Conservation (phyloP, 2,329 filamentous ascomycete genomes). For the Exserohilum rostratum region DNA sequence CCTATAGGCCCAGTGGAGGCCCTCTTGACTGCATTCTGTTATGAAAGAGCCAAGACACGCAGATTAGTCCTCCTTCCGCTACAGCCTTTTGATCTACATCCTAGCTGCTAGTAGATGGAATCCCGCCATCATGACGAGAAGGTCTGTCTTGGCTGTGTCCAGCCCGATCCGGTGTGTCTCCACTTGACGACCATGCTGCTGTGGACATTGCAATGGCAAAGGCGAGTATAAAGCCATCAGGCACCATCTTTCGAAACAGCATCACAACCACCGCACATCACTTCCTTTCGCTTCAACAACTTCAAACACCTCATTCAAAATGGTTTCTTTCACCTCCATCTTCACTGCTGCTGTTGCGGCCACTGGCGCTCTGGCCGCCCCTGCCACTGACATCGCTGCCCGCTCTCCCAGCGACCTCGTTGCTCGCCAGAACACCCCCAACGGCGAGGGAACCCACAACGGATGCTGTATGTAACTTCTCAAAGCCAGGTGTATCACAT, state of each 20-base stretch:
- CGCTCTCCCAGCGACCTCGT: constrained; percentile 39
- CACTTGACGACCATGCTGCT: constrained; percentile 6
- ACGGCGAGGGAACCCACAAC: constrained; percentile 59
- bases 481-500: neutral
- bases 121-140: constrained; percentile 16
- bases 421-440: constrained; percentile 51
- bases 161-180: constrained; percentile 6
- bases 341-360: constrained; percentile 33
- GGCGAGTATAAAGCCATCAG: constrained; percentile 26
- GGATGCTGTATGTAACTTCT: constrained; percentile 55
- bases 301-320: constrained; percentile 16
- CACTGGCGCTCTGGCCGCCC: constrained; percentile 34
- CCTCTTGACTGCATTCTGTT: constrained; percentile 2
- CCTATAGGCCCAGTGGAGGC: neutral
- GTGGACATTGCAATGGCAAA: constrained; percentile 9
- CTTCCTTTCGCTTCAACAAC: constrained; percentile 9
- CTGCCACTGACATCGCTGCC: constrained; percentile 46
- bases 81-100: constrained; percentile 21
- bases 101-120: constrained; percentile 26
- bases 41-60: constrained; percentile 21
- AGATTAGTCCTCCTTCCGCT: constrained; percentile 23
- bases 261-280: constrained; percentile 8
- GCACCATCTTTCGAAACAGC: constrained; percentile 15
- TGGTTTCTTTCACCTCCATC: constrained; percentile 40
- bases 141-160: constrained; percentile 20